Conservation (phyloP, 768 basidiomycete species). For the Suillus subluteus region DNA sequence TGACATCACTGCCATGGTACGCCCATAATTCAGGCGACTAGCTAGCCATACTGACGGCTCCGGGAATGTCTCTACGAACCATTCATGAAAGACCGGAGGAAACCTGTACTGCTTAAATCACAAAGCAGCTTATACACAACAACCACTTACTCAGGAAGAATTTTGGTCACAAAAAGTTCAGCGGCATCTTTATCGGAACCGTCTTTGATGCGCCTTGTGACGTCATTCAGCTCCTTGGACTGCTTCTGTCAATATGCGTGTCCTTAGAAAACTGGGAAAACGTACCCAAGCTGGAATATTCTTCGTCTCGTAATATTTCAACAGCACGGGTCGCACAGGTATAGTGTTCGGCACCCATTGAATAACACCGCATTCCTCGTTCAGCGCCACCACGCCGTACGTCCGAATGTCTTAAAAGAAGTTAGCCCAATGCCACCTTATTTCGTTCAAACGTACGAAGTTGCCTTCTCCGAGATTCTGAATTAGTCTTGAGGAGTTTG, state of each 20-base stretch:
- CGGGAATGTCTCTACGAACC: slow-evolving; percentile 97
- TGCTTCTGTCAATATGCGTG: slow-evolving; percentile 25
- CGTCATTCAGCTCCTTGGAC: slow-evolving; percentile 48
- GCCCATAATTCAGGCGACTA: slow-evolving; percentile 81
- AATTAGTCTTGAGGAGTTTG: slow-evolving; percentile 90
- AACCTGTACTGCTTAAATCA: slow-evolving; percentile 45
- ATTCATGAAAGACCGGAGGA: slow-evolving; percentile 91
- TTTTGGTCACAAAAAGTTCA: slow-evolving; percentile 51
- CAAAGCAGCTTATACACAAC: not conserved
- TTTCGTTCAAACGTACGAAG: slow-evolving; percentile 62
- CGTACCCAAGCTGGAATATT: slow-evolving; percentile 54
- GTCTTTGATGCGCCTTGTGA: slow-evolving; percentile 56
- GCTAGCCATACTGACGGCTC: slow-evolving; percentile 95
- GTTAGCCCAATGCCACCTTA: not conserved
- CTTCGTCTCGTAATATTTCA: slow-evolving; percentile 63
- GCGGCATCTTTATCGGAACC: slow-evolving; percentile 51
- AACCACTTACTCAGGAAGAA: slow-evolving; percentile 59
- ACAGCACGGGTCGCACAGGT: slow-evolving; percentile 76
- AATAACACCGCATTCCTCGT: slow-evolving; percentile 96
- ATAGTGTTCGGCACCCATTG: slow-evolving; percentile 98
- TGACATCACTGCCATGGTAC: slow-evolving; percentile 96
- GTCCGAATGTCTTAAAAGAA: slow-evolving; percentile 74
- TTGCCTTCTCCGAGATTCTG: slow-evolving; percentile 88
- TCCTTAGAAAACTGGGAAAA: not conserved
- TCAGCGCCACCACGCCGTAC: slow-evolving; percentile 97